phyloP scores from a whole-genome alignment of 192 early-diverging fungal species.

The Chytriomyces sp. region DNA sequence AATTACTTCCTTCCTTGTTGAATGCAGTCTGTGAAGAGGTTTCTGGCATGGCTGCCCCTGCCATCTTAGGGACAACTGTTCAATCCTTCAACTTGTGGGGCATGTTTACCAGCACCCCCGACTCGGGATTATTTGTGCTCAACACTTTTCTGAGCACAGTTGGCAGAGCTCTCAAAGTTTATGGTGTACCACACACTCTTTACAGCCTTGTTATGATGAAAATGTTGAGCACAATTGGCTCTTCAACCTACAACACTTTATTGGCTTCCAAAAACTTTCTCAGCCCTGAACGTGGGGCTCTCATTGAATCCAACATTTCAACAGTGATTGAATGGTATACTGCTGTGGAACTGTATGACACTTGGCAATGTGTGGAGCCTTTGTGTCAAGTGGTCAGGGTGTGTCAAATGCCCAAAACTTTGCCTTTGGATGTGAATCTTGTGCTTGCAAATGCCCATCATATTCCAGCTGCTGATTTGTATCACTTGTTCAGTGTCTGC shows the following conservation, averaged over 20 bases:
- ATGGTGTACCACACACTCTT: conserved; percentile 77
- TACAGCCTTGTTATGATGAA: conserved; percentile 83
- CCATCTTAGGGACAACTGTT: background rate
- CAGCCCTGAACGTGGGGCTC: conserved; percentile 90
- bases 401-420: no score
- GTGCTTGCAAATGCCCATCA: no score
- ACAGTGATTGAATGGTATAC: conserved; percentile 94
- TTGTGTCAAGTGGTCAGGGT: no score
- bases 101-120: no score
- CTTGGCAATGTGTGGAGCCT: no score
- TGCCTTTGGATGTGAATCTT: no score
- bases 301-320: conserved; percentile 93
- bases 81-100: no score
- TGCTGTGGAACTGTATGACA: conserved; percentile 64
- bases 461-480: no score
- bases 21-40: conserved; percentile 86
- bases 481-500: no score
- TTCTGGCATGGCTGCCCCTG: conserved; percentile 25
- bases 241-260: conserved; percentile 84
- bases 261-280: conserved; percentile 88
- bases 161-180: conserved; percentile 81
- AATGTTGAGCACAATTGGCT: conserved; percentile 81
- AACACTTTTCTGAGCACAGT: conserved; percentile 81
- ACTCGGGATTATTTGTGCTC: conserved; percentile 82
- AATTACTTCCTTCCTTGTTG: background rate